Evolutionary conservation across 2,329 filamentous ascomycete species (phyloP).

Genomic region (Ascochyta clinopodiicola): DNA sequence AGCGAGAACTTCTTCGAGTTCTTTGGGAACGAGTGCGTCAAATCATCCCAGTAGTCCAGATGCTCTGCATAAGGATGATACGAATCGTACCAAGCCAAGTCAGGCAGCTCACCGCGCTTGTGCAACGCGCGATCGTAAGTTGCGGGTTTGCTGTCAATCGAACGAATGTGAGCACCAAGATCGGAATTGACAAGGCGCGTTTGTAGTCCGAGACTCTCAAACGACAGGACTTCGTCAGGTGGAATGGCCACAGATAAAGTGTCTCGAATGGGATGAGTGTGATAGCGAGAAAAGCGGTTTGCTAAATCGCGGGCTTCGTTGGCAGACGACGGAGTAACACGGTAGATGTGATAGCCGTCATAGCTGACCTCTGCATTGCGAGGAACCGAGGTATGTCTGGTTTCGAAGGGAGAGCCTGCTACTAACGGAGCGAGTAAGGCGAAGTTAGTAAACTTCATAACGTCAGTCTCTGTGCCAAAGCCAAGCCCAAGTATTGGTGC

Average conservation of each 20-base stretch:
- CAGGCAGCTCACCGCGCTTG: constrained; percentile 41
- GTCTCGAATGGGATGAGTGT: constrained; percentile 30
- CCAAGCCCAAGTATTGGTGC: background rate
- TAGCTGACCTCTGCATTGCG: constrained; percentile 17
- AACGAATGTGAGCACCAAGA: constrained; percentile 52
- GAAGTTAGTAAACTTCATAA: constrained; percentile 20
- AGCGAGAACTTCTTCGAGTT: constrained; percentile 38
- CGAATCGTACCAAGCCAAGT: constrained; percentile 50
- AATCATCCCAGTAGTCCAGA: constrained; percentile 37
- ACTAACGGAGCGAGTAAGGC: constrained; percentile 20
- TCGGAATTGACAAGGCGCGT: constrained; percentile 53
- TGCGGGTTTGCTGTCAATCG: constrained; percentile 18
- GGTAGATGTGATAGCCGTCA: constrained; percentile 30
- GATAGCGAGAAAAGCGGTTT: constrained; percentile 23
- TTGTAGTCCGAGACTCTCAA: constrained; percentile 48
- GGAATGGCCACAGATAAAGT: constrained; percentile 47
- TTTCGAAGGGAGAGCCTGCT: constrained; percentile 18
- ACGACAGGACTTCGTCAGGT: constrained; percentile 47
- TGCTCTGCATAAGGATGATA: constrained; percentile 44
- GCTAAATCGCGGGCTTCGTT: constrained; percentile 24
- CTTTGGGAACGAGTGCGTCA: constrained; percentile 35
- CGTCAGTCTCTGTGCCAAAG: background rate
- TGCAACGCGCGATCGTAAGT: constrained; percentile 23
- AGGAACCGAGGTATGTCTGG: background rate
- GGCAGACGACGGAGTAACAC: constrained; percentile 22